phyloP scores from a whole-genome alignment of 192 early-diverging fungal genomes.

The Lobosporangium transversale region DNA sequence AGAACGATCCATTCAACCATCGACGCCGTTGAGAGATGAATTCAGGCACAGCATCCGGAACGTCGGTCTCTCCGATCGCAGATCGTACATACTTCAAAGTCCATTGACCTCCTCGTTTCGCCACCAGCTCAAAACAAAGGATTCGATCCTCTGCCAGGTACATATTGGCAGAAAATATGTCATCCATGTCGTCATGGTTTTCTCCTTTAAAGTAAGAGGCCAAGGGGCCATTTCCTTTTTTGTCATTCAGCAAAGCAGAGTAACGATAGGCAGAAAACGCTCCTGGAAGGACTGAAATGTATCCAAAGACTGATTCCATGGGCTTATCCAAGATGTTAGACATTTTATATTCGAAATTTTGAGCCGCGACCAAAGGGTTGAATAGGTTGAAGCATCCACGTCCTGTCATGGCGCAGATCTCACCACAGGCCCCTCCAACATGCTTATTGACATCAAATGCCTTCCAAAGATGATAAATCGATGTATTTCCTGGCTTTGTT shows the following conservation, averaged over 20 bases:
- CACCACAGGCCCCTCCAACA: slow-evolving; percentile 86
- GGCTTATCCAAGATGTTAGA: slow-evolving; percentile 82
- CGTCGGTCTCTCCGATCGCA: slow-evolving; percentile 80
- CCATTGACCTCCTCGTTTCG: slow-evolving; percentile 75
- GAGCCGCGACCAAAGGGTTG: slow-evolving; percentile 80
- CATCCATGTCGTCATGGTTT: slow-evolving; percentile 63
- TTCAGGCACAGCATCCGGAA: slow-evolving; percentile 75
- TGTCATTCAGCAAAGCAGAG: slow-evolving; percentile 69
- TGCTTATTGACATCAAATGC: slow-evolving; percentile 76
- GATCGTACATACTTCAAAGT: slow-evolving; percentile 74
- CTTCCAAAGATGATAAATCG: slow-evolving; percentile 83
- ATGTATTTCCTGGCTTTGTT: slow-evolving; percentile 74
- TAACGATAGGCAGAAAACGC: slow-evolving; percentile 87
- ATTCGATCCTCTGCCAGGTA: slow-evolving; percentile 80
- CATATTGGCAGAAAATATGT: slow-evolving; percentile 74
- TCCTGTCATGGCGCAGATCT: slow-evolving; percentile 78
- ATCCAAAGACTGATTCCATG: slow-evolving; percentile 90
- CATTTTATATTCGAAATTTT: slow-evolving; percentile 88
- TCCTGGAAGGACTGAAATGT: slow-evolving; percentile 93
- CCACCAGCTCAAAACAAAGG: slow-evolving; percentile 81
- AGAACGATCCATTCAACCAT: slow-evolving; percentile 88
- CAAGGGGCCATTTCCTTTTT: slow-evolving; percentile 66
- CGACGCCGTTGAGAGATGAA: slow-evolving; percentile 83
- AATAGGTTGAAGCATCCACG: slow-evolving; percentile 64
- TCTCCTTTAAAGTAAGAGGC: slow-evolving; percentile 84